phyloP scores from a whole-genome alignment of 441 rosid genomes.

The Rhodomyrtus psidioides region DNA sequence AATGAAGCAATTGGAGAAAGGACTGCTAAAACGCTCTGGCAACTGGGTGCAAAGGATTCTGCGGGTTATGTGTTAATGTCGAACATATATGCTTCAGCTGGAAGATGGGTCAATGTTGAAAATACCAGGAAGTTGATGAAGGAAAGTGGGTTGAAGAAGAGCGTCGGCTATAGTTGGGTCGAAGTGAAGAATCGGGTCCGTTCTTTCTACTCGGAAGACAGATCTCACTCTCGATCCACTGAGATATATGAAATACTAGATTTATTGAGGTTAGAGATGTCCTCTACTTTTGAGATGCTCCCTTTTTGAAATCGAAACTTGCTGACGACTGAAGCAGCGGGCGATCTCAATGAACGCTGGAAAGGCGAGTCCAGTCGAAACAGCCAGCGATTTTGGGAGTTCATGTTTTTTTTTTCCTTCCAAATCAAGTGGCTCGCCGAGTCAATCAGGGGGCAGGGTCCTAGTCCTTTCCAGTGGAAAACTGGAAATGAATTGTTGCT shows the following conservation, averaged over 20 bases:
- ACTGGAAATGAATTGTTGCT: neutral
- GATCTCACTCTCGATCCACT: slow-evolving; percentile 19
- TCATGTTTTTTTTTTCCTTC: neutral
- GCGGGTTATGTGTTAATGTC: slow-evolving; percentile 42
- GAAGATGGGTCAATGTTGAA: slow-evolving; percentile 44
- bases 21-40: slow-evolving; percentile 31
- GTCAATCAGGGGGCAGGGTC: neutral
- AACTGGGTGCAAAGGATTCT: slow-evolving; percentile 23
- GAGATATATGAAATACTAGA: slow-evolving; percentile 29
- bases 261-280: slow-evolving; percentile 34
- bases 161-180: slow-evolving; percentile 48
- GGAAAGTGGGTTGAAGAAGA: slow-evolving; percentile 48
- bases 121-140: slow-evolving; percentile 42
- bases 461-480: neutral
- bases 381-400: neutral
- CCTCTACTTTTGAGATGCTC: neutral
- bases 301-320: neutral
- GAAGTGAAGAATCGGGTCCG: slow-evolving; percentile 35
- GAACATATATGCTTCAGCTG: slow-evolving; percentile 48
- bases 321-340: neutral
- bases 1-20: slow-evolving; percentile 39
- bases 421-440: neutral
- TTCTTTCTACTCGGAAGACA: slow-evolving; percentile 39
- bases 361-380: neutral
- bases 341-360: neutral